Base-by-base conservation (phyloP, 2,329 filamentous ascomycete species). In the Lasiodiplodia theobromae region DNA sequence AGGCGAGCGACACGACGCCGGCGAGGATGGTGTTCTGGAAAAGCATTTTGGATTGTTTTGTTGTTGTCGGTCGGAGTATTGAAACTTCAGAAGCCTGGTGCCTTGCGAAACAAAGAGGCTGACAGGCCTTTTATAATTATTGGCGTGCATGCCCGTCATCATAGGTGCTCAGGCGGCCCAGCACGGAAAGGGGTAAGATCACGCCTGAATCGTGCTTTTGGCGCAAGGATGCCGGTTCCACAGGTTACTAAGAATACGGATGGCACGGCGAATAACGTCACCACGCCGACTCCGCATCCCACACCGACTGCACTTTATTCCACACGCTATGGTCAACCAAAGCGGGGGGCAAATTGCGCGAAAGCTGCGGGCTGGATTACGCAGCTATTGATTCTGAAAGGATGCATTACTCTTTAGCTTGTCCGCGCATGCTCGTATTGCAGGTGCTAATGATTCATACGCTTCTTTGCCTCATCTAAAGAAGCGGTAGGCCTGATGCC, bases 1-100 rank as follows among this genome's bases (percentile, higher is more conserved):
- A 52, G 47, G 44, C 60, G 47, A 64, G 60, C 60, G 60, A 64
- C 28, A 38, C 44, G 47, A 52, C 60, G 47, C 60, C 60, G 47
- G 44, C 58, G 28, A 64, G 60, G 60, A 64, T 16, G 60, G 60
- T 37, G 28, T 51, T 52, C 11, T 38, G 44, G 60, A 52, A 64
- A 14, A 64, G 21, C 60, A 64, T 64, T 14, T 18, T 34, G 57
- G 21, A 28, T 38, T 34, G 31, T 3, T n/a, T 16, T 6, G 4
- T 44, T 44, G 40, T n/a, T 44, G 16, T 5, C 25, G 25, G 25
- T 28, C 28, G 28, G 28, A 18, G 40, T 6, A 21, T 21, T 47
- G 44, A 7, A 16, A 11, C 5, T 21, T 44, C n/a, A 44, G 40
- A n/a, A n/a, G 16, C 18, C 16, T 2, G 40, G 11, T 47, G 44